These are phyloP conservation scores for Obelidium mucronatum DNA, from an alignment of 192 early-diverging fungal species.

Conservation along the genomic window DNA sequence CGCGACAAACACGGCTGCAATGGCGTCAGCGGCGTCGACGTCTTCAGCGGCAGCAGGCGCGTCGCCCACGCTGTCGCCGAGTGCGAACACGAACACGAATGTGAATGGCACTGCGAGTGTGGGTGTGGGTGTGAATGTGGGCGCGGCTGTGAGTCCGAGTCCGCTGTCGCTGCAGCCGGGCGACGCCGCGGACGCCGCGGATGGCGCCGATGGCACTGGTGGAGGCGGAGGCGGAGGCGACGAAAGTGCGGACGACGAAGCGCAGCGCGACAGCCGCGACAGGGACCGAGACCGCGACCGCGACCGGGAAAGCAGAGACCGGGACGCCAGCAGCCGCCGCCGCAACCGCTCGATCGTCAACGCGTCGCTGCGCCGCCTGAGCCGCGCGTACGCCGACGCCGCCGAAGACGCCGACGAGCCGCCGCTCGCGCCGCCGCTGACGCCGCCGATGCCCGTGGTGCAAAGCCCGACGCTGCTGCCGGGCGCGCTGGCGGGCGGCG, in stretches of 20 bases:
- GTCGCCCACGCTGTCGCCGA: background rate
- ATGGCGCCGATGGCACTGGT: background rate
- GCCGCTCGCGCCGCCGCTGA: background rate
- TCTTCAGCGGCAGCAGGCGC: background rate
- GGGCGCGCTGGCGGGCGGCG: background rate
- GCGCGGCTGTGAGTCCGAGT: background rate
- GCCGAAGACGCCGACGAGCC: background rate
- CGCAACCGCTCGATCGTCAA: conserved; percentile 21
- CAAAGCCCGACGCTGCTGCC: background rate
- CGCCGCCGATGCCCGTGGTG: background rate
- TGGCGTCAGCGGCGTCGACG: background rate
- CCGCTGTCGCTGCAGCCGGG: too few species aligned
- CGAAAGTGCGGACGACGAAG: background rate
- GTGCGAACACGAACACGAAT: too few species aligned
- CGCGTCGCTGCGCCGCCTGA: conserved; percentile 13
- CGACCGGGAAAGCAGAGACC: background rate
- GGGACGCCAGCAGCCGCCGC: background rate
- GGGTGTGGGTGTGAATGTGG: background rate
- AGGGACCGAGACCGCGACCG: background rate
- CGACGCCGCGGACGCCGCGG: background rate
- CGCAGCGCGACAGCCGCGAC: background rate
- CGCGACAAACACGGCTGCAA: background rate
- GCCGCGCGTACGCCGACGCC: conserved; percentile 5
- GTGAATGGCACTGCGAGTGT: too few species aligned
- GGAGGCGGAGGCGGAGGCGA: background rate